These are phyloP conservation scores for Rhizophlyctis rosea DNA, from an alignment of 192 early-diverging fungal species.

Conservation along the genomic window DNA sequence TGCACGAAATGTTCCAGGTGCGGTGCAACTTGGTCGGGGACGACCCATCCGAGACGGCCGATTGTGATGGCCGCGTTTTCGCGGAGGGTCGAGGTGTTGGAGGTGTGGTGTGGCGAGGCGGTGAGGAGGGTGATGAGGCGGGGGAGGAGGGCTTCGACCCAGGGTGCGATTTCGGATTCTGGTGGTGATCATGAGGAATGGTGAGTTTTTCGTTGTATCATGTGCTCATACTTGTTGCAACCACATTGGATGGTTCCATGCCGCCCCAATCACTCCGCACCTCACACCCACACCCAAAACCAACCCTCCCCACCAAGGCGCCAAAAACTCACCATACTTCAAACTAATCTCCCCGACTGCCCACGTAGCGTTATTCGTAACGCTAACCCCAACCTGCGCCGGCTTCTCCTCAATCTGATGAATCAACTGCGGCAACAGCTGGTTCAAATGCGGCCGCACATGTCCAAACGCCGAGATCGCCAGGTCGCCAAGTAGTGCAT, in stretches of 20 bases:
- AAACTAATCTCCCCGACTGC: slow-evolving; percentile 95
- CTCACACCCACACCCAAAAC: neutral
- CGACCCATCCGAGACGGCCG: slow-evolving; percentile 90
- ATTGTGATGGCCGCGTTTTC: slow-evolving; percentile 98
- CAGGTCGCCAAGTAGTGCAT: slow-evolving; percentile 95
- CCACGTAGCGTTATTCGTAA: slow-evolving; percentile 99
- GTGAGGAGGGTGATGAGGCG: slow-evolving; percentile 82
- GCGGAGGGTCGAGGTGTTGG: slow-evolving; percentile 67
- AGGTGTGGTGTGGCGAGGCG: slow-evolving; percentile 54
- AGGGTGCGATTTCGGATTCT: slow-evolving; percentile 76
- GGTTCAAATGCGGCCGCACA: slow-evolving; percentile 74
- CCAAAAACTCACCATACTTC: slow-evolving; percentile 50
- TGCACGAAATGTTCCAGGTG: slow-evolving; percentile 80
- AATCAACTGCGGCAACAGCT: slow-evolving; percentile 76
- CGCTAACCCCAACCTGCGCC: slow-evolving; percentile 50
- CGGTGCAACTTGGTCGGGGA: slow-evolving; percentile 78
- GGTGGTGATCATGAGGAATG: neutral
- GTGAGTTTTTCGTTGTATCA: too few relatives aligned
- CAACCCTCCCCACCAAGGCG: neutral
- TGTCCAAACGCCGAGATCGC: slow-evolving; percentile 85
- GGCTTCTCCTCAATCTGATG: slow-evolving; percentile 40
- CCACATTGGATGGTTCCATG: too few relatives aligned
- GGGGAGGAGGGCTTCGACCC: slow-evolving; percentile 74
- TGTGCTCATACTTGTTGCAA: neutral
- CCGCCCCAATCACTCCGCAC: too few relatives aligned